These are phyloP conservation scores for Coemansia sp. DNA, from an alignment of 192 early-diverging fungal species.

Conservation along the genomic window DNA sequence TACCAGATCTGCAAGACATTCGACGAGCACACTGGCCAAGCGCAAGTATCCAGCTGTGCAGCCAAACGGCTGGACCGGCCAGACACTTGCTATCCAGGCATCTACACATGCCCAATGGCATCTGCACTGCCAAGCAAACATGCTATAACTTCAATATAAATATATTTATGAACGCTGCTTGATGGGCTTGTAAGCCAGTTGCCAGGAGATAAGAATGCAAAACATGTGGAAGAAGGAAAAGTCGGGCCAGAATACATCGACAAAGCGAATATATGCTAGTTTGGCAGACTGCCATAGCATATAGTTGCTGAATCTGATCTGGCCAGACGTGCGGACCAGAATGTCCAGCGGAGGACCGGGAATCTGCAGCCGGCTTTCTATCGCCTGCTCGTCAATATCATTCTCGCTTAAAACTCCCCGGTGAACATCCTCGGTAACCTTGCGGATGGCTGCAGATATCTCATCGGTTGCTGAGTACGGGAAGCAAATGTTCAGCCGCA, in stretches of 20 bases:
- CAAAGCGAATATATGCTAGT: constrained; percentile 79
- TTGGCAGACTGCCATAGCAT: constrained; percentile 83
- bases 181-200: constrained; percentile 47
- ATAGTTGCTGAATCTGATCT: constrained; percentile 92
- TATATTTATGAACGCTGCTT: constrained; percentile 8
- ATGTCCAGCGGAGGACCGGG: constrained; percentile 77
- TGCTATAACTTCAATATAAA: background rate
- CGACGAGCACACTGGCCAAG: constrained; percentile 66
- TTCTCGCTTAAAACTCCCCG: constrained; percentile 43
- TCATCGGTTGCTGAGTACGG: constrained; percentile 93
- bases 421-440: constrained; percentile 58
- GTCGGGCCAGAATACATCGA: constrained; percentile 91
- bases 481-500: constrained; percentile 86
- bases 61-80: constrained; percentile 21
- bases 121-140: no score
- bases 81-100: background rate
- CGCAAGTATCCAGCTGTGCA: constrained; percentile 21
- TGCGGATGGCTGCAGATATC: constrained; percentile 69
- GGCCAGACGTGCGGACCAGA: constrained; percentile 91
- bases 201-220: constrained; percentile 77
- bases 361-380: constrained; percentile 62
- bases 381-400: constrained; percentile 59
- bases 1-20: constrained; percentile 82
- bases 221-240: constrained; percentile 87
- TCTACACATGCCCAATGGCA: no score